phyloP scores from a whole-genome alignment of 345 rosid genomes.

The Draba incana region DNA sequence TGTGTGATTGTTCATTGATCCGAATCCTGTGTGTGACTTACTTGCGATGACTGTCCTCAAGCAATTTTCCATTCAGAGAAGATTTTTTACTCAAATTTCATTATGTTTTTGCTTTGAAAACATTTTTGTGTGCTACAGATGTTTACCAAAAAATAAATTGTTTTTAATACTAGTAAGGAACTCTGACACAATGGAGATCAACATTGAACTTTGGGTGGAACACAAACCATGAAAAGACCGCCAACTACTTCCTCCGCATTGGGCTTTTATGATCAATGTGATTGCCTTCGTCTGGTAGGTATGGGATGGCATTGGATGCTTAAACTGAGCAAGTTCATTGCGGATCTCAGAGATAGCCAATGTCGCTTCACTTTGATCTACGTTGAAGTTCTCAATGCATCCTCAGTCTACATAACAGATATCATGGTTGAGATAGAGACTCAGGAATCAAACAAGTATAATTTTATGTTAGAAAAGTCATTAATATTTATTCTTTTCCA shows the following conservation, averaged over 20 bases:
- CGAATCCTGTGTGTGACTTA: not conserved
- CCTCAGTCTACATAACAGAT: constrained; percentile 29
- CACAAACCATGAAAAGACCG: constrained; percentile 43
- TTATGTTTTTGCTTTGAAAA: not conserved
- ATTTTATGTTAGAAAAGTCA: not conserved
- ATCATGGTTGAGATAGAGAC: constrained; percentile 15
- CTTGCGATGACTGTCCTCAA: not conserved
- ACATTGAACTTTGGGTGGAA: constrained; percentile 29
- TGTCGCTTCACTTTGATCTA: constrained; percentile 44
- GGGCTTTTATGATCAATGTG: constrained; percentile 13
- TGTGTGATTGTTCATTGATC: not conserved
- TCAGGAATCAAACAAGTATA: constrained; percentile 4
- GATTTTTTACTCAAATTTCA: not conserved
- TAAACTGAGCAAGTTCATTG: constrained; percentile 31
- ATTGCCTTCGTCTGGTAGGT: constrained; percentile 24
- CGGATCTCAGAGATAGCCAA: constrained; percentile 39
- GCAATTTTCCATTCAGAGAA: not conserved
- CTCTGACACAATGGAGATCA: constrained; percentile 16
- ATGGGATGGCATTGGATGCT: constrained; percentile 29
- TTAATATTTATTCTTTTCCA: not conserved
- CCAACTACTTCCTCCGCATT: constrained; percentile 26
- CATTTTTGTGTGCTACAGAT: not conserved
- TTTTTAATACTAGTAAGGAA: constrained; percentile 24
- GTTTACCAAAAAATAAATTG: constrained; percentile 19
- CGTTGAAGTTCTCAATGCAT: constrained; percentile 43